Base-by-base conservation (phyloP, 2,329 filamentous ascomycete species). In the Rutstroemia sp. region DNA sequence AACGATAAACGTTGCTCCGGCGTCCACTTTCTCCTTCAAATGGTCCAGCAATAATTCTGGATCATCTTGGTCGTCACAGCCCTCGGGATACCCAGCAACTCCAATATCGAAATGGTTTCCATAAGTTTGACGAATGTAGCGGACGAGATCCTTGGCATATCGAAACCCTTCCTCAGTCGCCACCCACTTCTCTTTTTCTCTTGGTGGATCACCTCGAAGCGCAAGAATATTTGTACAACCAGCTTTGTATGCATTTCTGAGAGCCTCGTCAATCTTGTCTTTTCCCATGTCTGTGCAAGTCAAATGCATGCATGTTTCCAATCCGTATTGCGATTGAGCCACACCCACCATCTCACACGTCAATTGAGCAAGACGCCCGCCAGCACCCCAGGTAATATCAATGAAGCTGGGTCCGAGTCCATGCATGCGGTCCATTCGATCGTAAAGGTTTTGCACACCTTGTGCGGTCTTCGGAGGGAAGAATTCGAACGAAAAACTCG, bases 401-500 rank as follows among this genome's bases (percentile, higher is more conserved):
- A 99, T 91, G 77, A 99, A 99, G 68, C 92, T 87, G 61, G 92
- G 94, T 1, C 91, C 94, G 61, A 95, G 83, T 68, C 87, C 83
- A 73, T 96, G 91, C 94, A 99, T 99, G 74, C 92, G 91, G 75
- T 99, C 94, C 89, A 99, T 97, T 65, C 94, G 89, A 67, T 99
- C 94, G 79, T 99, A 99, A 57, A 99, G 85, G 73, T 99, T 99
- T 76, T 99, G 94, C 12, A 99, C 92, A 79, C 94, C 94, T 75
- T 94, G 89, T 10, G 89, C 88, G 7, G 94, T 99, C 78, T 99
- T 99, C 41, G 94, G 94, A 51, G 94, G 94, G 75, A 99, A 99
- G 79, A 96, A 99, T 73, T 99, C 94, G 77, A 99, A 99, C 58
- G 94, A 99, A 79, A 96, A 96, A 70, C 91, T 94, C 57, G 92